phyloP scores from a whole-genome alignment of 331 rosid genomes.

The Telfairia occidentalis region DNA sequence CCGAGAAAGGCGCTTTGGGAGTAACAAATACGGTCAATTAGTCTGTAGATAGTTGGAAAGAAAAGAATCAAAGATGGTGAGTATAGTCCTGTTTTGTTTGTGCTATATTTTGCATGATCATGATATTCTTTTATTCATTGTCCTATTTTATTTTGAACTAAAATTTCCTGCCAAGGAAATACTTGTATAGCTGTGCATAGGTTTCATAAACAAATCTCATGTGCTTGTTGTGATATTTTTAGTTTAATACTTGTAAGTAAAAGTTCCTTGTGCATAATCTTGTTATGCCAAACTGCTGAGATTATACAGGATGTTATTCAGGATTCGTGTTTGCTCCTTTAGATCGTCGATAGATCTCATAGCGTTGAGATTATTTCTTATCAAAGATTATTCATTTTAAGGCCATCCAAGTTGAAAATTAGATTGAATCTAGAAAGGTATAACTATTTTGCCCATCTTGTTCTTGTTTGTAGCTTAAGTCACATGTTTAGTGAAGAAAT shows the following conservation, averaged over 20 bases:
- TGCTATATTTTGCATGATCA: neutral
- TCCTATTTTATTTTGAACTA: neutral
- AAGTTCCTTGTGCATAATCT: neutral
- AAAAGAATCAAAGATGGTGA: neutral
- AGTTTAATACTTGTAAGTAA: neutral
- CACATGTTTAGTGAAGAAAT: neutral
- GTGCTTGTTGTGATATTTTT: neutral
- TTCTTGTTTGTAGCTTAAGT: neutral
- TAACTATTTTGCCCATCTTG: neutral
- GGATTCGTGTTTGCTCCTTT: neutral
- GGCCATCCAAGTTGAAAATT: neutral
- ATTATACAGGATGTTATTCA: neutral
- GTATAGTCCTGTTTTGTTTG: neutral
- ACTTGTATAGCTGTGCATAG: conserved; percentile 5
- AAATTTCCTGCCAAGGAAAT: neutral
- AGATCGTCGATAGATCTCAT: neutral
- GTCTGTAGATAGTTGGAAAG: neutral
- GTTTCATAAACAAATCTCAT: neutral
- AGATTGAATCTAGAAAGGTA: neutral
- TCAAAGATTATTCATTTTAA: neutral
- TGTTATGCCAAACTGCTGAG: neutral
- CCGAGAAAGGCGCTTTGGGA: neutral
- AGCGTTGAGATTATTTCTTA: neutral
- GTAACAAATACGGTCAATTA: neutral
- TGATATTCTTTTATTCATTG: neutral